Evolutionary conservation across 192 early-diverging fungal genomes (phyloP).

Genomic region (Chytriomyces hyalinus): DNA sequence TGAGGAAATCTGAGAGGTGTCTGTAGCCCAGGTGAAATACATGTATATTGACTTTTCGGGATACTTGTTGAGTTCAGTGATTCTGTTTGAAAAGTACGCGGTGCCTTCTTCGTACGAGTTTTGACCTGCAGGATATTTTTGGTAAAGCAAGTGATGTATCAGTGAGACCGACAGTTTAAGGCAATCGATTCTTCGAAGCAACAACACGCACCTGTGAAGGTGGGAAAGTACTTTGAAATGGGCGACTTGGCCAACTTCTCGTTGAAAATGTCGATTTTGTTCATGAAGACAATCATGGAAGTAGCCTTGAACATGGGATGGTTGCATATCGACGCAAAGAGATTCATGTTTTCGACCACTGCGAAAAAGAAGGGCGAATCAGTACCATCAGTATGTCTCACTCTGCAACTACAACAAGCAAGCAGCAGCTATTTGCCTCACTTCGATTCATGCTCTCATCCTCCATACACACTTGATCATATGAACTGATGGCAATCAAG

Average conservation of each 20-base stretch:
- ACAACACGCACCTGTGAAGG: slow-evolving; percentile 40
- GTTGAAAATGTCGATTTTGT: slow-evolving; percentile 59
- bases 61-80: slow-evolving; percentile 42
- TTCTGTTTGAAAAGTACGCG: slow-evolving; percentile 43
- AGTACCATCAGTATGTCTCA: slow-evolving; percentile 51
- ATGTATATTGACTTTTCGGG: slow-evolving; percentile 52
- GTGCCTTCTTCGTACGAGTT: slow-evolving; percentile 45
- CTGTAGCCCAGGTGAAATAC: slow-evolving; percentile 64
- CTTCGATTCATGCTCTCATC: slow-evolving; percentile 62
- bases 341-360: slow-evolving; percentile 49
- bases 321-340: slow-evolving; percentile 39
- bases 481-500: slow-evolving; percentile 63
- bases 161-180: neutral
- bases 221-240: slow-evolving; percentile 49
- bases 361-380: slow-evolving; percentile 45
- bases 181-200: too few species aligned
- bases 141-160: neutral
- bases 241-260: slow-evolving; percentile 42
- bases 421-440: slow-evolving; percentile 5
- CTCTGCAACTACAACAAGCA: slow-evolving; percentile 31
- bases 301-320: slow-evolving; percentile 50
- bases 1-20: slow-evolving; percentile 57
- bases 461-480: slow-evolving; percentile 64
- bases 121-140: slow-evolving; percentile 29
- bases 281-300: slow-evolving; percentile 53